Evolutionary conservation across 768 basidiomycete genomes (phyloP).

Genomic region (Tricholoma terreum): DNA sequence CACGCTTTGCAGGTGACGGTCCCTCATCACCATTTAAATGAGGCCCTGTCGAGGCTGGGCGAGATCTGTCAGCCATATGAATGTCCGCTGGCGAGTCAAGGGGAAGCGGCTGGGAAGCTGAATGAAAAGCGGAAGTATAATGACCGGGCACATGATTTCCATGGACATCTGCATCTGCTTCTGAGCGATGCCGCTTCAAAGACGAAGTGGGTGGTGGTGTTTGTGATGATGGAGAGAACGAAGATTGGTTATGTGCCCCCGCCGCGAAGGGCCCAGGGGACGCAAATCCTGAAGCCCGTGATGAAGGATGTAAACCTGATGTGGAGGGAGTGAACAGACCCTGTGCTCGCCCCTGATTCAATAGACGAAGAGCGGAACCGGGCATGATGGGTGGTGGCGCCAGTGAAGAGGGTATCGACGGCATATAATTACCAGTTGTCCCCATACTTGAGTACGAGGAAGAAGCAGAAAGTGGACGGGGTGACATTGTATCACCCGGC

Average conservation of each 20-base stretch:
- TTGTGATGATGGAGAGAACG: conserved; percentile 42
- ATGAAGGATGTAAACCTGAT: conserved; percentile 43
- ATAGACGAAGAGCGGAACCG: conserved; percentile 77
- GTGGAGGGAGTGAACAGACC: conserved; percentile 85
- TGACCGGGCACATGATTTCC: conserved; percentile 19
- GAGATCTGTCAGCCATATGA: conserved; percentile 43
- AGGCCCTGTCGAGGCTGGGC: conserved; percentile 49
- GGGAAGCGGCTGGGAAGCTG: conserved; percentile 20
- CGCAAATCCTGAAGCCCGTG: conserved; percentile 45
- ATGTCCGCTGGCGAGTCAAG: conserved; percentile 39
- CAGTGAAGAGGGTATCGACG: conserved; percentile 49
- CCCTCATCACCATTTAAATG: conserved; percentile 55
- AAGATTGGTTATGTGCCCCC: conserved; percentile 47
- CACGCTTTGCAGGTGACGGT: conserved; percentile 70
- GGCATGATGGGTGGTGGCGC: conserved; percentile 86
- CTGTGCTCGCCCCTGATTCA: conserved; percentile 84
- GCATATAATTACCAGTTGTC: conserved; percentile 42
- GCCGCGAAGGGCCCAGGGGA: conserved; percentile 51
- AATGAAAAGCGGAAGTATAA: conserved; percentile 16
- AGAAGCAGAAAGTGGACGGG: conserved; percentile 65
- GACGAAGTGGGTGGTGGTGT: conserved; percentile 48
- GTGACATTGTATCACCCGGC: conserved; percentile 47
- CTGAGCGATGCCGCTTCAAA: conserved; percentile 63
- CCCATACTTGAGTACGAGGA: conserved; percentile 62
- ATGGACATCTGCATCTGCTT: conserved; percentile 55